phyloP scores from a whole-genome alignment of 106 monocot genomes.

The Phalaenopsis equestris region DNA sequence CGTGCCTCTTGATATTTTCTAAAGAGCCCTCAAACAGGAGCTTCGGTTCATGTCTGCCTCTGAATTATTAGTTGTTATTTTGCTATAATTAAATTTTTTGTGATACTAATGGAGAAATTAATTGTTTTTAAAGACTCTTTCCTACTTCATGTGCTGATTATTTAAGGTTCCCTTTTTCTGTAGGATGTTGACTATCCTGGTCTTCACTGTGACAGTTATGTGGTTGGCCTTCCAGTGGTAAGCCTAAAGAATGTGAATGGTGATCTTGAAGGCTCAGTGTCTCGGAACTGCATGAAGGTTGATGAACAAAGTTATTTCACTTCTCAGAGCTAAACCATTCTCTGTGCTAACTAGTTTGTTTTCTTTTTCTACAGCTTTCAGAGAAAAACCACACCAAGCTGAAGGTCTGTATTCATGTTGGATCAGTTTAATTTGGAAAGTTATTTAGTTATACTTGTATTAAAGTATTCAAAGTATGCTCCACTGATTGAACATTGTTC shows the following conservation, averaged over 20 bases:
- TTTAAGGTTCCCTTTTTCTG: background rate
- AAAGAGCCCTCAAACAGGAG: background rate
- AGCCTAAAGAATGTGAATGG: background rate
- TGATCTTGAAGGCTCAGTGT: background rate
- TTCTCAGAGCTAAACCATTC: no score
- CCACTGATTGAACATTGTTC: conserved; percentile 5
- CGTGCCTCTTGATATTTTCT: background rate
- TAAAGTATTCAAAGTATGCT: background rate
- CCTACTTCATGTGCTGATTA: background rate
- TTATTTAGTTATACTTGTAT: background rate
- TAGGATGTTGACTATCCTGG: background rate
- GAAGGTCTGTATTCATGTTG: background rate
- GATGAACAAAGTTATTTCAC: background rate
- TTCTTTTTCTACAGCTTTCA: no score
- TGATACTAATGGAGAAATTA: background rate
- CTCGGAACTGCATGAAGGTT: background rate
- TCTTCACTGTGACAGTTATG: background rate
- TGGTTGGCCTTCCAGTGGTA: background rate
- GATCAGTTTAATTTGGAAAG: background rate
- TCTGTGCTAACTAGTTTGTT: no score
- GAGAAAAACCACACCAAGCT: no score
- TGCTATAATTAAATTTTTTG: background rate
- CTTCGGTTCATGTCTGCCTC: background rate
- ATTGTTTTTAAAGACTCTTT: background rate
- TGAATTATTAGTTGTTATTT: background rate